Base-by-base conservation (phyloP, 148 eudicot species). In the Cornus kousa region DNA sequence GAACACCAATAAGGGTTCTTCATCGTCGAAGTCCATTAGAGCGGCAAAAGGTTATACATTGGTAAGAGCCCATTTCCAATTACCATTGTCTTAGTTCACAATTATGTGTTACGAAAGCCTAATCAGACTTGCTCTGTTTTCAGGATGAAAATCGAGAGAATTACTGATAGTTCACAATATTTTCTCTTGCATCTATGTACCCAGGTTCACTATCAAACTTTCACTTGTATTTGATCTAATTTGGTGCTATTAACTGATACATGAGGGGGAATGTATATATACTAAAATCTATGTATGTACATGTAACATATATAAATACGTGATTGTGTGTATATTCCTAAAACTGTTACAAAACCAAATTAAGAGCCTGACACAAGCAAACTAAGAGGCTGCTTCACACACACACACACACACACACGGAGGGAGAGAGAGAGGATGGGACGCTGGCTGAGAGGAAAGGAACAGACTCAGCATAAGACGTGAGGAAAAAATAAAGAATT, bases 21-120 rank as follows among this genome's bases (percentile, higher is more conserved):
- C 99, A 96, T 80, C 98, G 98, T 71, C 90, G 99, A 83, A 96
- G 99, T 83, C 98, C 99, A 70, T 83, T 96, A 74, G 97, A 82
- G 81, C 97, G 99, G 77, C 93, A 91, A 86, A 96, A 87, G 87
- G 87, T 86, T 79, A 92, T 96, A 78, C 98, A 96, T 79, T 94
- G 95, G 98, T 94, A 84, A 65, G 88, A 68, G 74, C 68, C 55
- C 48, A 43, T n/a, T 43, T 59, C 20, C 48, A 20, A 70, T 23
- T 23, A 48, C 24, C 5, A 1, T 20, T 62, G 23, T n/a, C 23
- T 62, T 62, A 17, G 22, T 62, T n/a, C 20, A 62, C 2, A 0
- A 28, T 32, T 8, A 3, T 53, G 39, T 8, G 7, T 50, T 19
- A n/a, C 35, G 66, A 22, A 50, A 78, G 68, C 70, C 74, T 80